phyloP scores from a whole-genome alignment of 164 flowering plant species.

The Aristolochia contorta region DNA sequence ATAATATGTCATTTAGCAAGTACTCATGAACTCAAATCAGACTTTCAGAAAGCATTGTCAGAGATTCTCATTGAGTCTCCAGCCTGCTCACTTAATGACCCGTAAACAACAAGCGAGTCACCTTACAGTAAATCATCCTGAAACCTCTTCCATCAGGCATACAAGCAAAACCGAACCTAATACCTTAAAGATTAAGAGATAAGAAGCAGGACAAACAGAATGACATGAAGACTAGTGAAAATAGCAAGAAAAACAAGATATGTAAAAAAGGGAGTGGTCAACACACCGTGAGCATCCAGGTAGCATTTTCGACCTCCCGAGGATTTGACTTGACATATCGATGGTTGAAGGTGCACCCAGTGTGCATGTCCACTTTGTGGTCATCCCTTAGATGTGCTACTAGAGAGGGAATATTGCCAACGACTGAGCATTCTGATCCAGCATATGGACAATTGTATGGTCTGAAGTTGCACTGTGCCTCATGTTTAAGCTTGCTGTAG shows the following conservation, averaged over 20 bases:
- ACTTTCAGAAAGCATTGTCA: too few species aligned
- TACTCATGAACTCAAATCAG: too few species aligned
- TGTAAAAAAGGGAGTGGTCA: not conserved
- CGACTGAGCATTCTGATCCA: conserved; percentile 77
- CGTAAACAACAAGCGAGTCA: too few species aligned
- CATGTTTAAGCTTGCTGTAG: conserved; percentile 52
- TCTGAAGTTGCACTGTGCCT: conserved; percentile 37
- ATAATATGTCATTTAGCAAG: too few species aligned
- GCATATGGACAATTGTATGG: conserved; percentile 57
- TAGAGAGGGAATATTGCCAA: conserved; percentile 78
- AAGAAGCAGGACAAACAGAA: too few species aligned
- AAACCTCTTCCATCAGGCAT: too few species aligned
- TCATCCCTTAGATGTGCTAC: conserved; percentile 85
- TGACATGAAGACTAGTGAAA: not conserved
- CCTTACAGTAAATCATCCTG: too few species aligned
- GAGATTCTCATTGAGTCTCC: too few species aligned
- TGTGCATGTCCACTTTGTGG: conserved; percentile 96
- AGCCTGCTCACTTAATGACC: too few species aligned
- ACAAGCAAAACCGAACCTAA: too few species aligned
- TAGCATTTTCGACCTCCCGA: conserved; percentile 90
- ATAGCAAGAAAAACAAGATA: not conserved
- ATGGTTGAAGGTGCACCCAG: conserved; percentile 89
- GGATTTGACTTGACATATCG: conserved; percentile 93
- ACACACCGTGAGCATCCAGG: conserved; percentile 89
- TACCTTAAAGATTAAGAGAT: too few species aligned